phyloP scores from a whole-genome alignment of 2,329 filamentous ascomycete genomes.

The Calcarisporium arbuscula region DNA sequence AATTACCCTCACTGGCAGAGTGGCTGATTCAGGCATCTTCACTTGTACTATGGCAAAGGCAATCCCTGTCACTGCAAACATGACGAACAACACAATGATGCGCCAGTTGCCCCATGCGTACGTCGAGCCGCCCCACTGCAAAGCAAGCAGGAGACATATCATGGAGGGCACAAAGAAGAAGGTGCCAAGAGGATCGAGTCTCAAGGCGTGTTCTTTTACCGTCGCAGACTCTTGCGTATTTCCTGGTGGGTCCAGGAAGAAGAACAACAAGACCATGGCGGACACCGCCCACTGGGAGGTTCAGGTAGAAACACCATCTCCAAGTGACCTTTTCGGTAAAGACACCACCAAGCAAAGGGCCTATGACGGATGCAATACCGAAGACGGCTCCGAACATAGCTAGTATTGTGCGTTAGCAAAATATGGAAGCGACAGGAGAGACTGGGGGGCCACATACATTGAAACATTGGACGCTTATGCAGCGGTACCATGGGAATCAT shows the following conservation, averaged over 20 bases:
- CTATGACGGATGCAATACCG: slow-evolving; percentile 46
- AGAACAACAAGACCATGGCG: slow-evolving; percentile 40
- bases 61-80: slow-evolving; percentile 40
- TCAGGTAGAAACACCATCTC: slow-evolving; percentile 56
- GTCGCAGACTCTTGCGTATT: slow-evolving; percentile 21
- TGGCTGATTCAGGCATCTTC: slow-evolving; percentile 48
- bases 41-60: slow-evolving; percentile 47
- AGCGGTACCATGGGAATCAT: slow-evolving; percentile 54
- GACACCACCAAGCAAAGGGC: slow-evolving; percentile 47
- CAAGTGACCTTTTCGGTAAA: slow-evolving; percentile 43
- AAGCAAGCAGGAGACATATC: slow-evolving; percentile 53
- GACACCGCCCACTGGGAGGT: slow-evolving; percentile 49
- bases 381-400: slow-evolving; percentile 49
- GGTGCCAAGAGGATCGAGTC: slow-evolving; percentile 54
- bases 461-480: slow-evolving; percentile 53
- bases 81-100: slow-evolving; percentile 46
- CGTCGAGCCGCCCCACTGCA: slow-evolving; percentile 55
- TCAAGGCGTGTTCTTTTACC: slow-evolving; percentile 37
- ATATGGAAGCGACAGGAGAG: not conserved
- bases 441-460: slow-evolving; percentile 26
- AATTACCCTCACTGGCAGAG: slow-evolving; percentile 49
- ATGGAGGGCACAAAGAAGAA: slow-evolving; percentile 53
- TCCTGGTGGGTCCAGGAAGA: slow-evolving; percentile 40
- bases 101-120: slow-evolving; percentile 47
- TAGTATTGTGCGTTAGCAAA: slow-evolving; percentile 14